Base-by-base conservation (phyloP, 768 basidiomycete genomes). In the Mycena pura region DNA sequence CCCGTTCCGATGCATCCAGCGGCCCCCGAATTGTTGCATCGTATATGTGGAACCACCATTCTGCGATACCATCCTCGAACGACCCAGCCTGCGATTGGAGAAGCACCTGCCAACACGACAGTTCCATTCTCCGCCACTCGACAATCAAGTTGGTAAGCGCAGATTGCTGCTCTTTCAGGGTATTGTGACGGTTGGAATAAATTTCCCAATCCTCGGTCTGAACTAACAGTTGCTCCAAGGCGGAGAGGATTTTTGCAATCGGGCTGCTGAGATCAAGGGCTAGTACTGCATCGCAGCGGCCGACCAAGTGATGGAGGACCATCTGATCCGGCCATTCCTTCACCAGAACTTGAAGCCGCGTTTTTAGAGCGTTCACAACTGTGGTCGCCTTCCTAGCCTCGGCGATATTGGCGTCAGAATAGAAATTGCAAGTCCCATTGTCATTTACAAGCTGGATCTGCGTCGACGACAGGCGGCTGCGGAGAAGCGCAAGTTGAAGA, bases 151-250 rank as follows among this genome's bases (percentile, higher is more conserved):
- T 75, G 11, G 85, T 90, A 22, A 97, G 72, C 4, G 80, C 80
- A 24, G 86, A 84, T 60, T 87, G 94, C 68, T 91, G 79, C 1
- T 71, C 52, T 68, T 84, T 86, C 65, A 99, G 82, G 39, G 88
- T 88, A 69, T 95, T 98, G 40, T 91, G 88, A n/a, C 87, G 82
- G 75, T 94, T 95, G n/a, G 96, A 90, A 70, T 92, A 99, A 66
- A 88, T 87, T 72, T 99, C 95, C 97, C 97, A 99, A 69, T 99
- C 96, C 51, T 95, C 92, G 22, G 86, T 93, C 62, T 96, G 92
- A 46, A 89, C 69, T 2, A 99, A 77, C 8, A 99, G 79, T 64
- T 91, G 91, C 70, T 99, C 97, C 40, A 98, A 71, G 6, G 88
- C 87, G 0, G 92, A 83, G 29, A 99, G 80, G 13, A 96, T 75